Evolutionary conservation across 331 rosid genomes (phyloP).

Genomic region (Phaseolus coccineus): DNA sequence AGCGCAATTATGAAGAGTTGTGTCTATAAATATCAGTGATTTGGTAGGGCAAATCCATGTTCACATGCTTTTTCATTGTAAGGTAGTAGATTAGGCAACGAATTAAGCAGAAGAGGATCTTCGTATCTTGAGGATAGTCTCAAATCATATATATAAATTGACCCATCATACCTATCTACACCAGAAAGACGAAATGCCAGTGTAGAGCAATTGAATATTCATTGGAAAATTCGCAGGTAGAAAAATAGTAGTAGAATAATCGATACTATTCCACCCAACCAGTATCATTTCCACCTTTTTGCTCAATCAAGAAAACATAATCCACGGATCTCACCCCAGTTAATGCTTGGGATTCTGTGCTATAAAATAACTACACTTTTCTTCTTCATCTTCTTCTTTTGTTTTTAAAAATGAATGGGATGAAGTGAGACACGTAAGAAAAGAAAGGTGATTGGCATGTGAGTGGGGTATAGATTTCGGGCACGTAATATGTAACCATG

Average conservation of each 20-base stretch:
- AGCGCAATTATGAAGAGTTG: constrained; percentile 15
- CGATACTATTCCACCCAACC: neutral
- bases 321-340: constrained; percentile 1
- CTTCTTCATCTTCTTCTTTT: neutral
- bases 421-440: constrained; percentile 39
- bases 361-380: constrained; percentile 9
- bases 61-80: constrained; percentile 46
- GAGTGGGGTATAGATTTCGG: constrained; percentile 57
- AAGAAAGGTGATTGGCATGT: constrained; percentile 44
- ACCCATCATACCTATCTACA: constrained; percentile 23
- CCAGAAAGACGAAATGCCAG: constrained; percentile 20
- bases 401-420: neutral
- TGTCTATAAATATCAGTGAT: constrained; percentile 36
- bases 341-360: constrained; percentile 36
- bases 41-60: constrained; percentile 52
- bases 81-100: constrained; percentile 32
- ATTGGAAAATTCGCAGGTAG: constrained; percentile 38
- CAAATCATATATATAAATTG: constrained; percentile 24
- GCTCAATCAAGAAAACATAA: constrained; percentile 14
- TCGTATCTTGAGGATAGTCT: constrained; percentile 44
- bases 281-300: constrained; percentile 22
- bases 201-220: constrained; percentile 25
- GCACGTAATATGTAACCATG: neutral
- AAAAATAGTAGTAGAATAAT: constrained; percentile 7
- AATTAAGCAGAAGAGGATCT: constrained; percentile 45